Evolutionary conservation across 2,329 filamentous ascomycete species (phyloP).

Genomic region (Beauveria asiatica): DNA sequence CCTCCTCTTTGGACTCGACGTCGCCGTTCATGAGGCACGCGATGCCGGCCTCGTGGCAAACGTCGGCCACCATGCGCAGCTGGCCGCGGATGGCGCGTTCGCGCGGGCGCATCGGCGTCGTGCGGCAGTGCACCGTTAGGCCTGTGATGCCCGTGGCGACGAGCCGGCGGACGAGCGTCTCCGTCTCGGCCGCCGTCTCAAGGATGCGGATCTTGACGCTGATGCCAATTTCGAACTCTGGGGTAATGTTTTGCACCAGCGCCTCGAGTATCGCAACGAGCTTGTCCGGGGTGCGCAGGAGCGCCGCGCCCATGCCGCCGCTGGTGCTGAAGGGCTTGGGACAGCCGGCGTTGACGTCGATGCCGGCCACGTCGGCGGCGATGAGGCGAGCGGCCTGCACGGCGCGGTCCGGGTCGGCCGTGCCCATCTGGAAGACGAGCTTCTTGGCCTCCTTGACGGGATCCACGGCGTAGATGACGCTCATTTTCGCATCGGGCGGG

Average conservation of each 20-base stretch:
- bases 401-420: constrained; percentile 70
- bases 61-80: constrained; percentile 69
- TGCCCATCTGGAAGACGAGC: constrained; percentile 89
- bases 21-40: constrained; percentile 96
- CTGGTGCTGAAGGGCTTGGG: constrained; percentile 92
- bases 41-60: constrained; percentile 78
- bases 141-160: constrained; percentile 85
- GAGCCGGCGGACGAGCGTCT: constrained; percentile 66
- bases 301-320: constrained; percentile 90
- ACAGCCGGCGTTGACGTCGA: constrained; percentile 97
- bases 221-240: constrained; percentile 79
- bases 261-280: constrained; percentile 76
- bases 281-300: constrained; percentile 76
- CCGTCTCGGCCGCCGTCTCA: constrained; percentile 66
- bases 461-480: constrained; percentile 76
- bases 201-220: constrained; percentile 94
- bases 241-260: constrained; percentile 68
- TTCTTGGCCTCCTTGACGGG: constrained; percentile 65
- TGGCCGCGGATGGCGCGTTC: constrained; percentile 82
- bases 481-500: constrained; percentile 46
- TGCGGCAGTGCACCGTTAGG: constrained; percentile 90
- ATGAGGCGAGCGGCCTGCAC: constrained; percentile 79
- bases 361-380: constrained; percentile 80
- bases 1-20: constrained; percentile 67
- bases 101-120: constrained; percentile 86